Base-by-base conservation (phyloP, 2,329 filamentous ascomycete genomes). In the Aspergillus bombycis region DNA sequence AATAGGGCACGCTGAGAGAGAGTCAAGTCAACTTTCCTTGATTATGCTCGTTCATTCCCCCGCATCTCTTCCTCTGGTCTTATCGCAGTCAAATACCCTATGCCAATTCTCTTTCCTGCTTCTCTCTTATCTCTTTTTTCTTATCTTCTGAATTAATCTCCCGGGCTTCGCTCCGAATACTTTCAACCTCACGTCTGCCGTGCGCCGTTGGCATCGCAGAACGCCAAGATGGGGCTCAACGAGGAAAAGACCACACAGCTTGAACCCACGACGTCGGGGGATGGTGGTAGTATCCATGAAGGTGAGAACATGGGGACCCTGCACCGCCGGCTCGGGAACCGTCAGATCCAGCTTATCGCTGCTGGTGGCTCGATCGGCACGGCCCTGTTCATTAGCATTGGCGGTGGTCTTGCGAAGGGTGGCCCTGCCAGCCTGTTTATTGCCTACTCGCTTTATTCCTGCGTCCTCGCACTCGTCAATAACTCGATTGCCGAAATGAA, bases 401-500 rank as follows among this genome's bases (percentile, higher is more conserved):
- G 78, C n/a, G 67, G 67, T 8, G 78, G 75, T 52, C 68, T 80
- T 11, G 70, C 74, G 23, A 67, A 77, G 21, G 79, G 77, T 48
- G 79, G 79, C 9, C 77, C 79, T 2, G 77, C 65, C 14, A 76
- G 74, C 46, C 68, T 81, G 34, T 73, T 81, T 57, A 64, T 81
- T 46, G 77, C 76, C 5, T 80, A 78, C 57, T 64, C 65, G 0
- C 52, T 72, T 19, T 69, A 74, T 57, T 71, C 68, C 57, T 71
- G 71, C 34, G 67, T 79, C n/a, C 63, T 79, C 34, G 75, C 70
- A 36, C 68, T 78, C 59, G 71, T 79, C 26, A 79, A 77, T 65
- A 78, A 78, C 69, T 77, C 72, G 46, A 71, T 79, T 14, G 81
- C 81, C 34, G 81, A 83, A 66, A 83, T 83, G 81, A 74, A 75